Evolutionary conservation across 2,329 filamentous ascomycete genomes (phyloP), one percentile per base, ranked within the genome.

Genomic region (Coniella lustricola): DNA sequence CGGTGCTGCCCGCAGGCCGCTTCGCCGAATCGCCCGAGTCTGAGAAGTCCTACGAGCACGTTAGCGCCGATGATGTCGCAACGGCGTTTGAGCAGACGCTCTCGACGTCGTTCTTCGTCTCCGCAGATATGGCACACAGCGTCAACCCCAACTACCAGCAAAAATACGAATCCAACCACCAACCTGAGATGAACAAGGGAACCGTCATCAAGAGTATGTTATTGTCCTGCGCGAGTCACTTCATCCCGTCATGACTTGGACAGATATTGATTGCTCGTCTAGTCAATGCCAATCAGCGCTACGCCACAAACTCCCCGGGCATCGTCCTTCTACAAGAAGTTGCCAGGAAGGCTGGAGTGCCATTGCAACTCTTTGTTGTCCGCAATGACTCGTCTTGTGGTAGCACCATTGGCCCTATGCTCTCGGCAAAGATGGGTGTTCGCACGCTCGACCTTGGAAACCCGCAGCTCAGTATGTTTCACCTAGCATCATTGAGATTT

Each of bases 351-450:
- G 79, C 77, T 16, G 82, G 81, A 20, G 90, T 97, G 17, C 93
- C 93, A 13, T 76, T 98, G 46, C 93, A 98, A 71, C 73, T 97
- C 34, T 97, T 97, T 61, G 93, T 98, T 35, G 91, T 97, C 40
- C 81, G 90, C 62, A 98, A 98, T 67, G 93, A 98, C 65, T 93
- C 86, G 3, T 82, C 86, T 45, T 98, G 93, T 66, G 93, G 93
- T 48, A 91, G 87, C 71, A 98, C 93, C 32, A 98, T 98, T 61
- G 93, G 93, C 0, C 93, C 93, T n/a, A 96, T 96, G 83, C 74
- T 97, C 39, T 87, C 86, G 46, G 90, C 91, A 20, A 84, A 84
- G 51, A 72, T 97, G 59, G 93, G 93, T 49, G 82, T 89, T 47
- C 77, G 93, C 54, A 97, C 93, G 2, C 74, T 98, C 38, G 93